These are phyloP conservation scores for Centrapalus pauciflorus DNA, from an alignment of 129 eudicot genomes.

Conservation along the genomic window DNA sequence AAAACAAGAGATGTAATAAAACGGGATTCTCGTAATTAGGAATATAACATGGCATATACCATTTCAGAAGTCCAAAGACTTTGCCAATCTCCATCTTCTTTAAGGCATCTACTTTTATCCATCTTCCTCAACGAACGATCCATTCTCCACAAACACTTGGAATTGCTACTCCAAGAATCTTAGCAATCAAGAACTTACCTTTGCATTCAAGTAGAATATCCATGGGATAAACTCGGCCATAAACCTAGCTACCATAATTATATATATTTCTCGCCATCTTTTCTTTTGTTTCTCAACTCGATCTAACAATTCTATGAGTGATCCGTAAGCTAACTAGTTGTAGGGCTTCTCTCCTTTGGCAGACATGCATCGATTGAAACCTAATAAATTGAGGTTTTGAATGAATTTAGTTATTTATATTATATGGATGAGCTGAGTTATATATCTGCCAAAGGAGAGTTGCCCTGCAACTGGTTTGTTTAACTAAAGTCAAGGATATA, in stretches of 20 bases:
- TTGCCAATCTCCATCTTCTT: constrained; percentile 1
- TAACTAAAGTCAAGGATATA: neutral
- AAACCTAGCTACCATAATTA: neutral
- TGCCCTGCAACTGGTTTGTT: constrained; percentile 29
- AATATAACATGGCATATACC: constrained; percentile 37
- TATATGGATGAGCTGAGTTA: neutral
- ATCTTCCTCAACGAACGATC: constrained; percentile 1
- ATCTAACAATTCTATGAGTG: neutral
- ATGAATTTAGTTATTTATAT: neutral
- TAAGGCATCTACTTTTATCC: constrained; percentile 13
- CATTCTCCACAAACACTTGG: constrained; percentile 15
- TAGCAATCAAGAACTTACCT: constrained; percentile 19
- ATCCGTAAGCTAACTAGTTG: constrained; percentile 12
- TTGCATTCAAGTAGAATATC: constrained; percentile 13
- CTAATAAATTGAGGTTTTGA: neutral
- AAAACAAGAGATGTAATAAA: constrained; percentile 10
- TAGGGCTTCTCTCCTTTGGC: constrained; percentile 31
- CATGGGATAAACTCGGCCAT: constrained; percentile 29
- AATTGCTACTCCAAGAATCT: constrained; percentile 25
- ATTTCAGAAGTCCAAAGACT: constrained; percentile 19
- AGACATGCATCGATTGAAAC: neutral
- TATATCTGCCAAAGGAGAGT: constrained; percentile 38
- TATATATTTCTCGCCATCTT: too few species aligned
- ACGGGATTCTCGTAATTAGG: constrained; percentile 9
- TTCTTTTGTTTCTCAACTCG: neutral